phyloP scores from a whole-genome alignment of 1,139 yeast genomes.

The Hemisphaericaspora xylanilytica region DNA sequence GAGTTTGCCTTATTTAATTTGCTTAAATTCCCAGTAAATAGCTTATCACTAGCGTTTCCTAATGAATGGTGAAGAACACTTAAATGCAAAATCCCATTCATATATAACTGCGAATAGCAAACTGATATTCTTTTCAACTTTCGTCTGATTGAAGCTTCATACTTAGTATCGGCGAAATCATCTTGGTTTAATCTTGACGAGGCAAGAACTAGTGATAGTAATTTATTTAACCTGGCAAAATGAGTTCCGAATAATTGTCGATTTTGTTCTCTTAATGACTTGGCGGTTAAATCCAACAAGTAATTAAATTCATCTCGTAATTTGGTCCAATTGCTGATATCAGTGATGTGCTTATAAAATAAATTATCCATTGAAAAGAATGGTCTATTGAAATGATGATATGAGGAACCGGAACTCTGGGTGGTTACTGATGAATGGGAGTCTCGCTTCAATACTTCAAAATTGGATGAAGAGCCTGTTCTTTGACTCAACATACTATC shows the following conservation, averaged over 20 bases:
- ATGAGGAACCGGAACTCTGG: slow-evolving; percentile 26
- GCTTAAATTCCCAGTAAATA: slow-evolving; percentile 34
- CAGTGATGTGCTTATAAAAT: slow-evolving; percentile 57
- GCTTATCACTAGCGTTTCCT: slow-evolving; percentile 24
- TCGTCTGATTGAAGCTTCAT: slow-evolving; percentile 45
- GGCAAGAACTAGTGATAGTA: slow-evolving; percentile 47
- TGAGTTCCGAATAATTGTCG: slow-evolving; percentile 52
- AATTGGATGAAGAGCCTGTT: slow-evolving; percentile 12
- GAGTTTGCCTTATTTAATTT: slow-evolving; percentile 29
- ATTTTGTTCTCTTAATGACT: slow-evolving; percentile 49
- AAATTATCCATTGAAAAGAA: slow-evolving; percentile 40
- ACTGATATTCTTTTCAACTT: slow-evolving; percentile 50
- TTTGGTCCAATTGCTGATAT: slow-evolving; percentile 58
- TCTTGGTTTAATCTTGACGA: slow-evolving; percentile 52
- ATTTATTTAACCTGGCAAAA: slow-evolving; percentile 48
- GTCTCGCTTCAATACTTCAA: slow-evolving; percentile 38
- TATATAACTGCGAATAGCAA: slow-evolving; percentile 57
- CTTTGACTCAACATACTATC: slow-evolving; percentile 12
- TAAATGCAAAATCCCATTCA: slow-evolving; percentile 56
- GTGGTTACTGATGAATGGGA: slow-evolving; percentile 36
- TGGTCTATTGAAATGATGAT: slow-evolving; percentile 45
- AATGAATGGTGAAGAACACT: slow-evolving; percentile 36
- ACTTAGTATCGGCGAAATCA: slow-evolving; percentile 45
- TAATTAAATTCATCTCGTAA: slow-evolving; percentile 45
- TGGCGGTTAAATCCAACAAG: slow-evolving; percentile 45